Conservation (phyloP, 768 basidiomycete species). For the Leucosporidium creatinivorum region DNA sequence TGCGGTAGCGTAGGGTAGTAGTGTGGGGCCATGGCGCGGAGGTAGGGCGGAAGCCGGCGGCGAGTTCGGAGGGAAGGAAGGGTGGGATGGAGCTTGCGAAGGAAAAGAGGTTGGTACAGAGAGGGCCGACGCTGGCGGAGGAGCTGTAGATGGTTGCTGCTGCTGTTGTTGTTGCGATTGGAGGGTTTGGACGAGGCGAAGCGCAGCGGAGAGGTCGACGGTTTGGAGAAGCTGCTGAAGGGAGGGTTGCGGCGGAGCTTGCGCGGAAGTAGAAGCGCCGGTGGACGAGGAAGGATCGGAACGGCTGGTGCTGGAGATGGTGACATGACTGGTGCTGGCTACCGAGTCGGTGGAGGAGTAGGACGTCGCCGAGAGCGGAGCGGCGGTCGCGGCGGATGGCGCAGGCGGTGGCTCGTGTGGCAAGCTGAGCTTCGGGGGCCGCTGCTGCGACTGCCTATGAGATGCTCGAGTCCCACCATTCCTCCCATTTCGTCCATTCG, state of each 20-base stretch:
- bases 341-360: not conserved
- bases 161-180: not conserved
- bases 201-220: conserved; percentile 21
- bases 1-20: not conserved
- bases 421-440: not conserved
- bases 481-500: not conserved
- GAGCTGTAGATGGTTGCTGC: not conserved
- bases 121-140: not conserved
- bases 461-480: not conserved
- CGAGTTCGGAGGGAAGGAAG: too few relatives aligned
- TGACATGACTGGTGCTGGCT: not conserved
- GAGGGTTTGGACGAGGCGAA: conserved; percentile 16
- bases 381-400: not conserved
- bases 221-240: conserved; percentile 15
- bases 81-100: not conserved
- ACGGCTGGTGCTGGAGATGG: not conserved
- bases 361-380: not conserved
- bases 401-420: not conserved
- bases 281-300: not conserved
- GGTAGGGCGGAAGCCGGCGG: not conserved
- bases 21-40: not conserved
- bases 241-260: not conserved
- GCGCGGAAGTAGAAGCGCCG: not conserved
- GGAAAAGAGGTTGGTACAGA: not conserved
- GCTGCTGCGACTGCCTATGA: not conserved